Base-by-base conservation (phyloP, 2,329 filamentous ascomycete genomes). In the Elsinoe fawcettii region DNA sequence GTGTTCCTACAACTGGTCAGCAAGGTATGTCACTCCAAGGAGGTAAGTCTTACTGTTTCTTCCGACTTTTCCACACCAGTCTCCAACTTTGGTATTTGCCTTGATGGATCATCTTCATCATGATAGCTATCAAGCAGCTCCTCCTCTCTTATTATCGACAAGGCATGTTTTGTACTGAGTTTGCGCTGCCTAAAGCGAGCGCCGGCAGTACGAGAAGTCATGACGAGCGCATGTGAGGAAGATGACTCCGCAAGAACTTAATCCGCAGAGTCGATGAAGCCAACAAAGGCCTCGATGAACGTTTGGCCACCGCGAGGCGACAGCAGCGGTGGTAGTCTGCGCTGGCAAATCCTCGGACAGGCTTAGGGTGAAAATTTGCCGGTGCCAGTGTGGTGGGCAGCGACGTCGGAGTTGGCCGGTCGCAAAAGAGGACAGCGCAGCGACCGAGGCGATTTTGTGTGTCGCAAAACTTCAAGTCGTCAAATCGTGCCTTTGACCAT, bases 21-120 rank as follows among this genome's bases (percentile, higher is more conserved):
- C 57, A 39, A 59, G 47, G 37, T 27, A 46, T 34, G 36, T 18
- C 27, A 34, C 34, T 36, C 5, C 9, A 37, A 16, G 16, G 18
- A 61, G 61, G 56, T 59, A 58, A 56, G 59, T 58, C 27, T 84
- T 75, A 96, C 93, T 77, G 92, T 92, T 83, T 97, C 91, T 76
- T 99, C 93, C 63, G 85, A 88, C 71, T 95, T 91, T 75, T 99
- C 93, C 66, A 99, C 93, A 74, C 93, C 93, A 64, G 91, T 96
- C 70, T 93, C 90, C 70, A 96, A 90, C 68, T 86, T 89, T 75
- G 80, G 84, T 77, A 82, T 88, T 71, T 87, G 86, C 65, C 87
- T 87, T 70, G 92, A 85, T 67, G 88, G 83, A 64, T 85, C 83
- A 75, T 95, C 89, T 73, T 96, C 95, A 74, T 90, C 83, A 68